Evolutionary conservation across 148 eudicot species (phyloP).

Genomic region (Cornus controversa): DNA sequence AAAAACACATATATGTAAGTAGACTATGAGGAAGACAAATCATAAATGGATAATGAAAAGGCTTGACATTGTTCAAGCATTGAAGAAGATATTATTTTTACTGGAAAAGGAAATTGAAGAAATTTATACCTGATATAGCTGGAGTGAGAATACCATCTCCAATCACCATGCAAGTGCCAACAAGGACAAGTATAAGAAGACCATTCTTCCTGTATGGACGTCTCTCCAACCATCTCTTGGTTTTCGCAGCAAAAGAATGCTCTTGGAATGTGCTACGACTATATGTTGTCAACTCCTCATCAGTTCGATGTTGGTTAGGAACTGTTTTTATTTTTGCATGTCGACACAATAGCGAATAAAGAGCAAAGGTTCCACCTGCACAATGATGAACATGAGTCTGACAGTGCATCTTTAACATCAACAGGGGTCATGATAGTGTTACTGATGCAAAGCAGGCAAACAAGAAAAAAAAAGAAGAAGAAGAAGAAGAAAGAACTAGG

Average conservation of each 20-base stretch:
- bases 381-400: not conserved
- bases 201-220: slow-evolving; percentile 57
- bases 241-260: slow-evolving; percentile 80
- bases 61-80: slow-evolving; percentile 9
- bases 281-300: slow-evolving; percentile 95
- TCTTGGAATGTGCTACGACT: slow-evolving; percentile 68
- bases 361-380: slow-evolving; percentile 95
- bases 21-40: not conserved
- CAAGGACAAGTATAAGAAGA: slow-evolving; percentile 83
- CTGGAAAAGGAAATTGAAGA: not conserved
- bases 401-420: slow-evolving; percentile 2
- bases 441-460: not conserved
- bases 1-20: too few relatives aligned
- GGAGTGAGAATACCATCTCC: slow-evolving; percentile 99
- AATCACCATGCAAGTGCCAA: slow-evolving; percentile 90
- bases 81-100: not conserved
- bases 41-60: not conserved
- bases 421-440: not conserved
- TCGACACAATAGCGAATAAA: slow-evolving; percentile 91
- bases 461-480: too few relatives aligned
- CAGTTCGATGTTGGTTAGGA: slow-evolving; percentile 93
- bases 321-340: slow-evolving; percentile 86
- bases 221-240: slow-evolving; percentile 86
- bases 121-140: slow-evolving; percentile 79
- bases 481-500: too few relatives aligned